Conservation (phyloP, 2,329 filamentous ascomycete genomes). For the Apiospora arundinis region DNA sequence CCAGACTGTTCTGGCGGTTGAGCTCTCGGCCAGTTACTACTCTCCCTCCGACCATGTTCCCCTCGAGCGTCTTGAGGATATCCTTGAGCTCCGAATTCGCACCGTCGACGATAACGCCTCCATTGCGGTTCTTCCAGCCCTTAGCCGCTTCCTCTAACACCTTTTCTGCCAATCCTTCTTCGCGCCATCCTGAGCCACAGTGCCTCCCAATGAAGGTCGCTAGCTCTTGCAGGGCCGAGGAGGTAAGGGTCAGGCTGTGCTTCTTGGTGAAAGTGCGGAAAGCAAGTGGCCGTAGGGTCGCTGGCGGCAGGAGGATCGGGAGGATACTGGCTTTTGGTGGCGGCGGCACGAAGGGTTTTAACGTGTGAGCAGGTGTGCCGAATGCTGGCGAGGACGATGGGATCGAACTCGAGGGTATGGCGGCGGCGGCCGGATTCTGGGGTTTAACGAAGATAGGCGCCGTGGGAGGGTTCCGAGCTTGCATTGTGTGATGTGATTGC, state of each 20-base stretch:
- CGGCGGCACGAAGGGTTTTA: conserved; percentile 66
- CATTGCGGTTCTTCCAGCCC: conserved; percentile 88
- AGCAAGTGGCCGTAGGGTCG: conserved; percentile 85
- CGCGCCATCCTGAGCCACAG: conserved; percentile 95
- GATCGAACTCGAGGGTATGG: conserved; percentile 62
- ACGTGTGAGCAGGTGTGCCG: conserved; percentile 82
- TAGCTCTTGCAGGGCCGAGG: conserved; percentile 82
- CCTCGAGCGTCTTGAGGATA: conserved; percentile 84
- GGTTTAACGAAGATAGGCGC: conserved; percentile 49
- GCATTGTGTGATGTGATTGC: neutral
- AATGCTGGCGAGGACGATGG: conserved; percentile 92
- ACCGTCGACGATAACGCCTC: conserved; percentile 90
- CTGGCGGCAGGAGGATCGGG: conserved; percentile 86
- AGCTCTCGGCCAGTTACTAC: conserved; percentile 63
- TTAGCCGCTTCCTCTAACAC: conserved; percentile 91
- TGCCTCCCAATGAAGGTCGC: conserved; percentile 91
- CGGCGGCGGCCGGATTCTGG: conserved; percentile 31
- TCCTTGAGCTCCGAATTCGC: conserved; percentile 75
- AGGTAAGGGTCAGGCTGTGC: conserved; percentile 90
- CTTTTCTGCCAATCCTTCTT: conserved; percentile 90
- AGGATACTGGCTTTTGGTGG: conserved; percentile 69
- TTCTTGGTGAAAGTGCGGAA: conserved; percentile 98
- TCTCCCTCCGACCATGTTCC: conserved; percentile 86
- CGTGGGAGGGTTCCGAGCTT: conserved; percentile 33
- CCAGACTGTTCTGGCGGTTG: conserved; percentile 68